Percentiles rank a stretch among this genome's conserved stretches.
These are phyloP conservation scores for Anthoceros angustus DNA, from an alignment of 225 moss, liverwort and hornwort species.

Conservation along the genomic window DNA sequence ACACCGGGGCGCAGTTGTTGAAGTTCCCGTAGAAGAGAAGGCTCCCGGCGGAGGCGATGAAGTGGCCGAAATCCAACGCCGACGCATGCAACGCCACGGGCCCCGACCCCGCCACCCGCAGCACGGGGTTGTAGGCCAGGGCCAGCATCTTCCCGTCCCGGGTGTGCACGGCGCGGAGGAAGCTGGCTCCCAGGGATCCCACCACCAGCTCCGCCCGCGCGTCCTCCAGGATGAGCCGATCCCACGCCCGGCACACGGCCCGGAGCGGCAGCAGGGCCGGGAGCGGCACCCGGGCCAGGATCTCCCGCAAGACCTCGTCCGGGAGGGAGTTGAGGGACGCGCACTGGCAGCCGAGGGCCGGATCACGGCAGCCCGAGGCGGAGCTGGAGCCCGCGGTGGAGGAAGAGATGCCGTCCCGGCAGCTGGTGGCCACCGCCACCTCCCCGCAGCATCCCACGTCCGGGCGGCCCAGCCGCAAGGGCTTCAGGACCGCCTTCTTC, in stretches of 20 bases:
- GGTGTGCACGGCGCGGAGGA: background rate
- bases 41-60: background rate
- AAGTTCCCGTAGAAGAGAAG: background rate
- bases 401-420: no score
- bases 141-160: slow-evolving; percentile 4
- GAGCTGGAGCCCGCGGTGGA: no score
- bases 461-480: no score
- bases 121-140: background rate
- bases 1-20: slow-evolving; percentile 4
- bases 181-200: background rate
- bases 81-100: background rate
- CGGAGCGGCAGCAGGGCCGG: background rate
- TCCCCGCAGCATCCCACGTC: no score
- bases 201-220: background rate
- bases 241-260: background rate
- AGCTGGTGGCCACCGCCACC: no score
- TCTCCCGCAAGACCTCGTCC: background rate
- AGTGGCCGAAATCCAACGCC: background rate
- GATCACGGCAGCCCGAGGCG: no score
- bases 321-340: background rate
- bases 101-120: background rate
- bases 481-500: no score
- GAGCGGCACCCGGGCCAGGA: background rate
- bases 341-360: no score
- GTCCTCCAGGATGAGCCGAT: slow-evolving; percentile 1